Evolutionary conservation across 495 filamentous ascomycete species (phyloP).

Genomic region (Neurospora sp.): DNA sequence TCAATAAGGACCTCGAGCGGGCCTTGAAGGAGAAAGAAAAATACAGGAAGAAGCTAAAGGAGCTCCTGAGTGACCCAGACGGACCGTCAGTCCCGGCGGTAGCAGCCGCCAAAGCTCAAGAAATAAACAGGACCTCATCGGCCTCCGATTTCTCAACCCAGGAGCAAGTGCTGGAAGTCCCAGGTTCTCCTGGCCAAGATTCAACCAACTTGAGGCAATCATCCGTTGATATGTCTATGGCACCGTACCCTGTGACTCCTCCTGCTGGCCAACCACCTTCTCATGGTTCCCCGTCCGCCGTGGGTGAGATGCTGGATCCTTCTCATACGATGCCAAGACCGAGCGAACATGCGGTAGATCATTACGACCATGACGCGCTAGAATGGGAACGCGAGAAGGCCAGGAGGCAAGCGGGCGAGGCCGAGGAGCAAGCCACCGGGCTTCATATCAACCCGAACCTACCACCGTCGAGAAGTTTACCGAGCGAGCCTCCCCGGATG

Average conservation of each 20-base stretch:
- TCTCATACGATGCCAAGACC: constrained; percentile 44
- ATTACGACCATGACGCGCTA: constrained; percentile 42
- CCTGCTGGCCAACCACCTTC: constrained; percentile 28
- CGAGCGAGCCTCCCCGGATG: constrained; percentile 33
- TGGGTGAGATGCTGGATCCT: constrained; percentile 37
- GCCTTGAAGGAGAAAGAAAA: constrained; percentile 90
- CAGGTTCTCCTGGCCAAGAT: constrained; percentile 34
- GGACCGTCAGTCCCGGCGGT: constrained; percentile 11
- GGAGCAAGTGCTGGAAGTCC: constrained; percentile 26
- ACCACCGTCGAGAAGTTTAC: constrained; percentile 38
- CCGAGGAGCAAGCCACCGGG: constrained; percentile 16
- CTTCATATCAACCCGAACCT: constrained; percentile 34
- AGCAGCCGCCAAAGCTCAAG: constrained; percentile 2
- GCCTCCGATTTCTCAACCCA: constrained; percentile 8
- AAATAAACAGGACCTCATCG: constrained; percentile 1
- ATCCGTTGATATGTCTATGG: constrained; percentile 41
- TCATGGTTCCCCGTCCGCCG: constrained; percentile 20
- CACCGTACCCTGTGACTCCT: constrained; percentile 49
- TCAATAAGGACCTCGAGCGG: constrained; percentile 91
- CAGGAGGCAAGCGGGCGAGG: constrained; percentile 28
- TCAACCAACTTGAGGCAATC: constrained; percentile 36
- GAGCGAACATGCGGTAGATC: constrained; percentile 40
- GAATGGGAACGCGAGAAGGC: constrained; percentile 33
- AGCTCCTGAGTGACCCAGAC: constrained; percentile 37
- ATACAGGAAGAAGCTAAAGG: constrained; percentile 84